A percentile compares a stretch with the other conserved stretches of the same genome.
Conservation (phyloP, 306 rosid genomes). For the Coriaria nepalensis region DNA sequence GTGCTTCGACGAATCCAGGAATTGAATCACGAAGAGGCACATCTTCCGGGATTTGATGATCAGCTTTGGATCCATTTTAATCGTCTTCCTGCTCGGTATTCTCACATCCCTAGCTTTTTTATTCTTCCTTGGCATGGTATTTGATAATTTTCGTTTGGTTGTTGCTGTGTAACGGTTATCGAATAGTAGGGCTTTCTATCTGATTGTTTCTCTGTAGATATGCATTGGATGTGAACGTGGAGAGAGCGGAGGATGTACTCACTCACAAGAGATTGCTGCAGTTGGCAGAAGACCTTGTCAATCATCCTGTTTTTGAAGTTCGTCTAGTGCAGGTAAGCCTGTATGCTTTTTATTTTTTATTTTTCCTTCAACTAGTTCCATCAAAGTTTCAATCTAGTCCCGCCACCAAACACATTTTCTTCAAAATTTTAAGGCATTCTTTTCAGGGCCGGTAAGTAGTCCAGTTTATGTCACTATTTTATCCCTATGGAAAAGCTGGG, state of each 20-base stretch:
- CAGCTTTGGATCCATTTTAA: constrained; percentile 91
- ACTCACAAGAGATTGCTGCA: constrained; percentile 72
- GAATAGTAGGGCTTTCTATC: too few relatives aligned
- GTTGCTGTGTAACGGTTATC: neutral
- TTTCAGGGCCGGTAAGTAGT: too few relatives aligned
- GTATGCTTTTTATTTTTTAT: neutral
- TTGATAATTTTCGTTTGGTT: neutral
- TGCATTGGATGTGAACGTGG: constrained; percentile 95
- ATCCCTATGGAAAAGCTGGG: too few relatives aligned
- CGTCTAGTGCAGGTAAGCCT: constrained; percentile 67
- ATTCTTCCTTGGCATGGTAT: neutral
- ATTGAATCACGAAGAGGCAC: constrained; percentile 46
- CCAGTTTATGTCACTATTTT: too few relatives aligned
- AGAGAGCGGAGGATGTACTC: constrained; percentile 96
- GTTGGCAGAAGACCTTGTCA: constrained; percentile 61
- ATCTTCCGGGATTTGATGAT: constrained; percentile 81
- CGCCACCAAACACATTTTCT: neutral
- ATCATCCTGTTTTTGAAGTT: constrained; percentile 75
- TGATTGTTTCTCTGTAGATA: constrained; percentile 49
- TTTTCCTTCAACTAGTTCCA: neutral
- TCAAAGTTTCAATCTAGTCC: neutral
- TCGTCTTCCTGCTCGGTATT: constrained; percentile 86
- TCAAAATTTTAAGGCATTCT: neutral
- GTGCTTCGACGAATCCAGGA: constrained; percentile 80
- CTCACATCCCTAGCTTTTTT: constrained; percentile 10